phyloP scores from a whole-genome alignment of 805 yeast species.

The Hanseniaspora singularis region DNA sequence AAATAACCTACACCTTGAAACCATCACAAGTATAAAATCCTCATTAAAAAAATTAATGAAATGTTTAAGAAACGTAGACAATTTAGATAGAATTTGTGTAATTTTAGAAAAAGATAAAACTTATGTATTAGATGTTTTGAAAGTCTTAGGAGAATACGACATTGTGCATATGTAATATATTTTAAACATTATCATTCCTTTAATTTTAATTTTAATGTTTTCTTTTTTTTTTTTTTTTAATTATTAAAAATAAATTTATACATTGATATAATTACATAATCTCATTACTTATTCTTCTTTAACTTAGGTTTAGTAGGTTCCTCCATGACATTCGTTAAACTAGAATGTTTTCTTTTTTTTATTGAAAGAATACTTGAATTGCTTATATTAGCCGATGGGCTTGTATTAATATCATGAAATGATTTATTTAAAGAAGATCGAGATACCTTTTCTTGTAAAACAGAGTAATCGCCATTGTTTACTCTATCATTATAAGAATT shows the following conservation, averaged over 20 bases:
- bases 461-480: background rate
- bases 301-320: too few species aligned
- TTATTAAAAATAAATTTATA: too few species aligned
- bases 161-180: slow-evolving; percentile 32
- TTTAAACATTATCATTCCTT: background rate
- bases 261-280: too few species aligned
- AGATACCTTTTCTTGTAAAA: slow-evolving; percentile 1
- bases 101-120: slow-evolving; percentile 44
- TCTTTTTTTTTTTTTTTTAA: background rate
- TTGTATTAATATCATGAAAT: background rate
- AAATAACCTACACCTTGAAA: slow-evolving; percentile 9
- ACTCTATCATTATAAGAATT: background rate
- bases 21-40: background rate
- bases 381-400: background rate
- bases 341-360: slow-evolving; percentile 11
- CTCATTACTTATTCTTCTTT: too few species aligned
- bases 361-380: slow-evolving; percentile 3
- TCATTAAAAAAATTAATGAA: slow-evolving; percentile 23
- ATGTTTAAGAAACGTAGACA: slow-evolving; percentile 40
- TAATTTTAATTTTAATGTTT: background rate
- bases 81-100: slow-evolving; percentile 59
- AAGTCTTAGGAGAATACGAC: slow-evolving; percentile 39
- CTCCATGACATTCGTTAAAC: too few species aligned
- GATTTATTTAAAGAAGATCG: background rate
- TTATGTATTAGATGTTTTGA: slow-evolving; percentile 42